These are phyloP conservation scores for Luffa aegyptiaca DNA, from an alignment of 306 rosid genomes.

Conservation along the genomic window DNA sequence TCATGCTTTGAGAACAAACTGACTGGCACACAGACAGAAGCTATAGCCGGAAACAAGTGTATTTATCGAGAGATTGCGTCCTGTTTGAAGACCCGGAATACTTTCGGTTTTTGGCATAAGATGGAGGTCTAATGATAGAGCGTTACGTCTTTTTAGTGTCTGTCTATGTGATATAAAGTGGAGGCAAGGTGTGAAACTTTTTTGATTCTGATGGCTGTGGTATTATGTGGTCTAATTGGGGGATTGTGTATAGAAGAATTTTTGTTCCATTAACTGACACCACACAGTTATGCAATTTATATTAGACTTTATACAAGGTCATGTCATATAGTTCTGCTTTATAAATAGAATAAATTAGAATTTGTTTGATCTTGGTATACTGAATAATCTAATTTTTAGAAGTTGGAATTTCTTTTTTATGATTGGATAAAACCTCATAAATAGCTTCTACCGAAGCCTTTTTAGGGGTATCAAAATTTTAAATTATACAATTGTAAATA, in stretches of 20 bases:
- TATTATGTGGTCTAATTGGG: not conserved
- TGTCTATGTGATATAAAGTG: not conserved
- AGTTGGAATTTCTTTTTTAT: too few relatives aligned
- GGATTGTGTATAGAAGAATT: conserved; percentile 1
- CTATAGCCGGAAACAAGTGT: conserved; percentile 1
- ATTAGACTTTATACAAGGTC: not conserved
- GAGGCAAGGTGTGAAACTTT: not conserved
- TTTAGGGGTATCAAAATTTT: too few relatives aligned
- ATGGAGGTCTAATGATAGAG: not conserved
- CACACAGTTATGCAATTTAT: conserved; percentile 2
- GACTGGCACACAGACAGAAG: not conserved
- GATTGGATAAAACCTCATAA: too few relatives aligned
- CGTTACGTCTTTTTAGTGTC: not conserved
- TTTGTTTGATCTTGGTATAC: not conserved
- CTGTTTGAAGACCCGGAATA: not conserved
- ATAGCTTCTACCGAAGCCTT: too few relatives aligned
- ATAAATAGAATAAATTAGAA: not conserved
- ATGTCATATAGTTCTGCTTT: not conserved
- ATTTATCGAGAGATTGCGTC: not conserved
- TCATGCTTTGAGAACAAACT: not conserved
- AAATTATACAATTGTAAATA: too few relatives aligned
- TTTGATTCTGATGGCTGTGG: not conserved
- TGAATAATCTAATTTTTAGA: too few relatives aligned
- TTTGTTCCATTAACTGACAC: conserved; percentile 1
- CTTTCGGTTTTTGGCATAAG: not conserved